phyloP scores from a whole-genome alignment of 2,329 filamentous ascomycete species.

The Colletotrichum cordylinicola region DNA sequence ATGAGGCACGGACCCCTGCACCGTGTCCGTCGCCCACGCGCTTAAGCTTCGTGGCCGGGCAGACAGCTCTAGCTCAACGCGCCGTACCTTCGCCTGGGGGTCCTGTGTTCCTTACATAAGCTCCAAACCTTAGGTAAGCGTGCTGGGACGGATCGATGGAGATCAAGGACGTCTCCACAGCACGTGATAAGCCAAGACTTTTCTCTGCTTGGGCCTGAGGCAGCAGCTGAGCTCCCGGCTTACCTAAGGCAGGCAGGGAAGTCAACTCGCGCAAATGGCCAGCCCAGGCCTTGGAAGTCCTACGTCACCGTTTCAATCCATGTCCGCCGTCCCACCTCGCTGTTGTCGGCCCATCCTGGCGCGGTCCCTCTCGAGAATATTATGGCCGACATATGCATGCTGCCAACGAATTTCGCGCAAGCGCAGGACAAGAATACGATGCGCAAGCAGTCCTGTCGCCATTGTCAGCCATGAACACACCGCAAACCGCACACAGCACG shows the following conservation, averaged over 20 bases:
- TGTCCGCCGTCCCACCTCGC: neutral
- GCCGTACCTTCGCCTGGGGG: neutral
- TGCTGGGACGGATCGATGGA: neutral
- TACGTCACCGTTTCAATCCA: slow-evolving; percentile 12
- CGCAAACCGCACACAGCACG: neutral
- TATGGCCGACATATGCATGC: neutral
- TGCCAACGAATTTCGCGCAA: neutral
- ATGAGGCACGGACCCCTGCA: slow-evolving; percentile 8
- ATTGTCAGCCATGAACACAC: neutral
- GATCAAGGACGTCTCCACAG: neutral
- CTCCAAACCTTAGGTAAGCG: neutral
- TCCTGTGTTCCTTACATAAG: neutral
- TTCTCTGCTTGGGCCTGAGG: neutral
- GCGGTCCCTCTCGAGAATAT: neutral
- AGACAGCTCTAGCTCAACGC: neutral
- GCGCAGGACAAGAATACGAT: neutral
- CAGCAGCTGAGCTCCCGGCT: neutral
- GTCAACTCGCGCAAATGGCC: neutral
- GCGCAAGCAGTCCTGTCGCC: neutral
- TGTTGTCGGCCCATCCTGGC: slow-evolving; percentile 5
- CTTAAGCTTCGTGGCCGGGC: neutral
- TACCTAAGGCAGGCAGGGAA: neutral
- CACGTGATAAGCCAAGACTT: neutral
- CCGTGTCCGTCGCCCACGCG: slow-evolving; percentile 11
- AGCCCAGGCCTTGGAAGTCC: neutral